Evolutionary conservation across 441 rosid genomes (phyloP), one percentile per base, ranked within the genome.

Genomic region (Corymbia citriodora): DNA sequence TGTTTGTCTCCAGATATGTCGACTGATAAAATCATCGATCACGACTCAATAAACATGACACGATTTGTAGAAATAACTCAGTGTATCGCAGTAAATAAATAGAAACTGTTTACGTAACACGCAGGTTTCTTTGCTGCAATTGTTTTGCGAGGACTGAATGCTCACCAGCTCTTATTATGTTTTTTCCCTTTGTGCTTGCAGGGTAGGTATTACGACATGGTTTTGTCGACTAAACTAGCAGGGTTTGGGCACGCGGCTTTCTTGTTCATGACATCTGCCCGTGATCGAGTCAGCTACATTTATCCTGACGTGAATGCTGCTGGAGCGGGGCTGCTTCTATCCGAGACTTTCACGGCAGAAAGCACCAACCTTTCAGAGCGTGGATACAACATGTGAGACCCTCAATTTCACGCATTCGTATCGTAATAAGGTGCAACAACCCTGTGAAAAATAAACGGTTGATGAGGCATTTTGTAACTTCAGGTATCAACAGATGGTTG

Each of bases 241-340:
- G 99, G 99, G 82, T 90, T 96, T 55, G 99, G 99, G 74, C 99
- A 97, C 55, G 99, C 99, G 8, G 93, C 98, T 25, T 98, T 97
- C 93, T 90, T 98, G 93, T 97, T 97, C 91, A 94, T 96, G 99
- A 93, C 98, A 10, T 94, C 99, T 11, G 99, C 99, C 87, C 92
- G 98, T 40, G 99, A 97, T 89, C 95, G 96, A 89, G 97, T 96
- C 83, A 96, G 99, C 92, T 98, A 97, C 94, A 88, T 96, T 89
- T 97, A 98, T 93, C 99, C 99, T 3, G 96, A 98, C 89, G 99
- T 97, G 65, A 98, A 98, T 94, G 95, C 99, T 90, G 99, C 99
- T 27, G 99, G 99, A 90, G 99, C 99, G 53, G 99, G 98, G 70
- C 70, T 98, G 82, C 92, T 98, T 90, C 94, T 98, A 52, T 95